phyloP scores from a whole-genome alignment of 768 basidiomycete species.

The Tricholoma sp. region DNA sequence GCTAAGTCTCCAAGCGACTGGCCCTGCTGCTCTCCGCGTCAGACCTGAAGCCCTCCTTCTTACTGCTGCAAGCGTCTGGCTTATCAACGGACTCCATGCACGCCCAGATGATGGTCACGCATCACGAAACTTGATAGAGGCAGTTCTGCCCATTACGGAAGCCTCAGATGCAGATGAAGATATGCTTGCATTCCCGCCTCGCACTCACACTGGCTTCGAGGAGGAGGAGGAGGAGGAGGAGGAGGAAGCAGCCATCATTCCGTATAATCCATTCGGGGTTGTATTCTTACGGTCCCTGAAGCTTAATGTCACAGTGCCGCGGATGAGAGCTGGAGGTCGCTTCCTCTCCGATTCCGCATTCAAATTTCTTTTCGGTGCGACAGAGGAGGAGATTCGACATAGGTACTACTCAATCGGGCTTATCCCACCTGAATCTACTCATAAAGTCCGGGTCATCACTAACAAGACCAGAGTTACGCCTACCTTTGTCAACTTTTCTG shows the following conservation, averaged over 20 bases:
- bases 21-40: neutral
- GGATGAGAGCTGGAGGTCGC: neutral
- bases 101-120: slow-evolving; percentile 17
- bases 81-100: slow-evolving; percentile 22
- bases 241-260: neutral
- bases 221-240: slow-evolving; percentile 2
- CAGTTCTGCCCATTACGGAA: slow-evolving; percentile 16
- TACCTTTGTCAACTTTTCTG: no score
- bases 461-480: neutral
- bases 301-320: neutral
- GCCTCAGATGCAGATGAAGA: slow-evolving; percentile 5
- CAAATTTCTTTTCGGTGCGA: neutral
- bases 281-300: neutral
- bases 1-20: slow-evolving; percentile 12
- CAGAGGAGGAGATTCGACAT: neutral
- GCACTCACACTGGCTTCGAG: neutral
- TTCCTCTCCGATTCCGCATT: neutral
- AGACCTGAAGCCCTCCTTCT: slow-evolving; percentile 14
- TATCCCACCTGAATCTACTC: neutral
- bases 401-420: neutral
- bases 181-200: slow-evolving; percentile 10
- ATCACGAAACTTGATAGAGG: slow-evolving; percentile 14
- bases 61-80: slow-evolving; percentile 16
- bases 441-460: neutral
- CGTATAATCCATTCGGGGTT: neutral